Evolutionary conservation across 148 eudicot genomes (phyloP).

Genomic region (Rheum nobile): DNA sequence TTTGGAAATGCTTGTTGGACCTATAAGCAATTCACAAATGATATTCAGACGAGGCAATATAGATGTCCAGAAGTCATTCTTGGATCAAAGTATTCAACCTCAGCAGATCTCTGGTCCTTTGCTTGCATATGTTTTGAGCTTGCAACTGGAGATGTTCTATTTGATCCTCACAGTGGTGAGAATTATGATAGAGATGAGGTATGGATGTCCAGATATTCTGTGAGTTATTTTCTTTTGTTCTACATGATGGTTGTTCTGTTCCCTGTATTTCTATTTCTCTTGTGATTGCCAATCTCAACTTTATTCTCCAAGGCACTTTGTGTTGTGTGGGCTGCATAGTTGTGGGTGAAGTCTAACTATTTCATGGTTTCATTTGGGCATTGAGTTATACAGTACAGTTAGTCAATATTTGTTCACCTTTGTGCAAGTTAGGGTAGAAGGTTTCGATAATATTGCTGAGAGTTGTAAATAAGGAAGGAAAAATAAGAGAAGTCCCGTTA

Average conservation of each 20-base stretch:
- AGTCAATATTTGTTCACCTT: not conserved
- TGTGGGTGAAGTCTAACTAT: not conserved
- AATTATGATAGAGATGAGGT: slow-evolving; percentile 93
- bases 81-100: slow-evolving; percentile 79
- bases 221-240: not conserved
- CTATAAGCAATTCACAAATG: slow-evolving; percentile 78
- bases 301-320: not conserved
- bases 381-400: not conserved
- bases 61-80: slow-evolving; percentile 91
- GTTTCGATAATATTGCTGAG: not conserved
- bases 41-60: slow-evolving; percentile 92
- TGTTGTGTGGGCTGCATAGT: not conserved
- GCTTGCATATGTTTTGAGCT: slow-evolving; percentile 99
- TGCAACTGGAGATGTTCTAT: slow-evolving; percentile 90
- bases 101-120: slow-evolving; percentile 94
- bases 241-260: not conserved
- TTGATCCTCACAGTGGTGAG: slow-evolving; percentile 89
- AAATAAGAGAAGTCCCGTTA: not conserved
- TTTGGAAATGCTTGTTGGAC: slow-evolving; percentile 99
- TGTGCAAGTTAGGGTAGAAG: not conserved
- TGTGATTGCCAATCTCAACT: not conserved
- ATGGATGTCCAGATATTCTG: slow-evolving; percentile 8
- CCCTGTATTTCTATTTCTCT: not conserved
- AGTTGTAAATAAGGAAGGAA: not conserved
- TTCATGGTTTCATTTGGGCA: not conserved